A percentile compares a stretch with the other conserved stretches of the same genome.
These are phyloP conservation scores for Tilletiopsis washingtonensis DNA, from an alignment of 1,284 basidiomycete species.

Conservation along the genomic window DNA sequence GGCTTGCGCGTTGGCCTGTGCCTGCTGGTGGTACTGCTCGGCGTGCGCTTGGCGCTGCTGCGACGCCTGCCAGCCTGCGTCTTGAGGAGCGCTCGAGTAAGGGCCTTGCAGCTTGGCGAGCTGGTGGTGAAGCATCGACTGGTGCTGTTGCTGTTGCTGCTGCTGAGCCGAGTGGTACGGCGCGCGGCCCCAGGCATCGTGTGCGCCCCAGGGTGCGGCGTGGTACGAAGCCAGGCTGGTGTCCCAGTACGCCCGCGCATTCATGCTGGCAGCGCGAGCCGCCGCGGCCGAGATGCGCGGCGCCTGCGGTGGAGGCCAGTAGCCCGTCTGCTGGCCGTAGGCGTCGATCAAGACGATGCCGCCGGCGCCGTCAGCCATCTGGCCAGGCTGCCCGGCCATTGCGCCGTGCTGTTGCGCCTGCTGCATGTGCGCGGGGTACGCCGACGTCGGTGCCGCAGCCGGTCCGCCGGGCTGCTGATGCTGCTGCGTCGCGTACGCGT, in stretches of 20 bases:
- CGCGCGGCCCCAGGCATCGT: background rate
- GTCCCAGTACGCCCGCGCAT: no score
- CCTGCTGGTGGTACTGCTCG: background rate
- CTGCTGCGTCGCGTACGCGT: no score
- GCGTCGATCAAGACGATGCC: background rate
- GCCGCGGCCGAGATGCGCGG: slow-evolving; percentile 8
- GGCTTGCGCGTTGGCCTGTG: no score
- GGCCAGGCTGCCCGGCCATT: background rate
- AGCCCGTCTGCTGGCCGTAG: background rate
- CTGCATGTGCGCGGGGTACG: no score
- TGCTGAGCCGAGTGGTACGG: background rate
- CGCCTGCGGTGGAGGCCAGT: slow-evolving; percentile 7
- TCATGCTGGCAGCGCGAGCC: slow-evolving; percentile 1
- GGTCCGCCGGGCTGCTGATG: no score
- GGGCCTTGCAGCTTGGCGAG: background rate
- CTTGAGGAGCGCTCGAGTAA: background rate
- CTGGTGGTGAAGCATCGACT: slow-evolving; percentile 8
- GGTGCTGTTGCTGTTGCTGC: slow-evolving; percentile 8
- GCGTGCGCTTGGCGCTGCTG: slow-evolving; percentile 1
- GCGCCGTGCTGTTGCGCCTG: no score
- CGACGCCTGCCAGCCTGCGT: background rate
- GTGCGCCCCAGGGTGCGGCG: background rate
- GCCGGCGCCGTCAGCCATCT: background rate
- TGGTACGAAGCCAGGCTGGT: background rate
- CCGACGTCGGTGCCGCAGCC: no score